Evolutionary conservation across 306 rosid genomes (phyloP).

Genomic region (Hylodesmum podocarpum): DNA sequence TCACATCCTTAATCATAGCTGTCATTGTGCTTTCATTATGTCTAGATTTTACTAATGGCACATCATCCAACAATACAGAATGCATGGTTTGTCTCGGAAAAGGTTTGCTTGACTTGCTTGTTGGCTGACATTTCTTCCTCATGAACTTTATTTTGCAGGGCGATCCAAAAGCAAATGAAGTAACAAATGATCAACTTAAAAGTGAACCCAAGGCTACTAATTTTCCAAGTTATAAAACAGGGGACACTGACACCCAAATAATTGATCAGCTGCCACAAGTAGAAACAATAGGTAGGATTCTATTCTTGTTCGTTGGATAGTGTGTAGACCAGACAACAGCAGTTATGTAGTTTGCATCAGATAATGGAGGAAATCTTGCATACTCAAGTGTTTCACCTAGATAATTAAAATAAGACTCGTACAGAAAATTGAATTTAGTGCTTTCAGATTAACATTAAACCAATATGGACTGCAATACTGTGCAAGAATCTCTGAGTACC

Average conservation of each 20-base stretch:
- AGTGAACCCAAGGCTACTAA: slow-evolving; percentile 49
- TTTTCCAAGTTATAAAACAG: slow-evolving; percentile 43
- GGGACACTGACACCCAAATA: slow-evolving; percentile 50
- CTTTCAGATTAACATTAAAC: neutral
- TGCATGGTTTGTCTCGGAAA: slow-evolving; percentile 12
- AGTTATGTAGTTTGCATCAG: slow-evolving; percentile 21
- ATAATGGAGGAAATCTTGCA: slow-evolving; percentile 16
- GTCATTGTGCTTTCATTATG: neutral
- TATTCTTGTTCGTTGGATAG: slow-evolving; percentile 23
- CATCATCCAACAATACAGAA: neutral
- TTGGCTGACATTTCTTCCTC: slow-evolving; percentile 22
- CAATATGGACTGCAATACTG: slow-evolving; percentile 11
- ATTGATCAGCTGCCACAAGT: slow-evolving; percentile 66
- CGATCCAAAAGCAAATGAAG: slow-evolving; percentile 56
- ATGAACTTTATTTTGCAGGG: slow-evolving; percentile 53
- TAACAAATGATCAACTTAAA: slow-evolving; percentile 52
- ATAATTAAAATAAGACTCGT: slow-evolving; percentile 1
- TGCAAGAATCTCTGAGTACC: slow-evolving; percentile 28
- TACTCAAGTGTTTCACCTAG: slow-evolving; percentile 23
- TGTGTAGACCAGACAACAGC: neutral
- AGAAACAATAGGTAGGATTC: slow-evolving; percentile 64
- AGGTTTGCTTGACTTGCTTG: slow-evolving; percentile 33
- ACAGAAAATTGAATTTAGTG: slow-evolving; percentile 18
- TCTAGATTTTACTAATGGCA: neutral
- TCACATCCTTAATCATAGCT: slow-evolving; percentile 9